Evolutionary conservation across 1,284 basidiomycete genomes (phyloP).

Genomic region (Xerocomus nothofagi): DNA sequence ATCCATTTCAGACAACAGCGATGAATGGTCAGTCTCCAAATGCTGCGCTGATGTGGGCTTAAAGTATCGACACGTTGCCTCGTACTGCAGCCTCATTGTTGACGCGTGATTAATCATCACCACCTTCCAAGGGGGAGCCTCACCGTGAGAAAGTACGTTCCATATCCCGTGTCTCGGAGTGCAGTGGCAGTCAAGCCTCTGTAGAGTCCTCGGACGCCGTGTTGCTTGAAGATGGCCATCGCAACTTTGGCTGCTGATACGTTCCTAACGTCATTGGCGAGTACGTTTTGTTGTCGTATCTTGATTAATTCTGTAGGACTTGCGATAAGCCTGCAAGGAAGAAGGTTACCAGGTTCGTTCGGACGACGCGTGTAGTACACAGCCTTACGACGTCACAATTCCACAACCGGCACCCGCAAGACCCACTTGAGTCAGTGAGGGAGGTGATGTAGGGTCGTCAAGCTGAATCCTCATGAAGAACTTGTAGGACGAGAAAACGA

Average conservation of each 20-base stretch:
- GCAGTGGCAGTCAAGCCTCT: constrained; percentile 73
- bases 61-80: constrained; percentile 69
- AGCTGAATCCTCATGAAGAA: constrained; percentile 65
- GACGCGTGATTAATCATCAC: constrained; percentile 8
- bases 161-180: constrained; percentile 76
- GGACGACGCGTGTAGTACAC: not conserved
- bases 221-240: constrained; percentile 50
- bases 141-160: constrained; percentile 80
- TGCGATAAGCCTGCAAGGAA: constrained; percentile 58
- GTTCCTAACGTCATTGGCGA: constrained; percentile 35
- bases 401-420: constrained; percentile 80
- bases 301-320: constrained; percentile 86
- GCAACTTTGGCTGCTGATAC: constrained; percentile 51
- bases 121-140: constrained; percentile 13
- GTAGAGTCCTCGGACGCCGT: constrained; percentile 71
- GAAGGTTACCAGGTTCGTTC: not conserved
- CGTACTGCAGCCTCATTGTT: constrained; percentile 51
- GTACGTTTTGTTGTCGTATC: constrained; percentile 74
- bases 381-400: constrained; percentile 67
- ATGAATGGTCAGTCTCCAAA: constrained; percentile 34
- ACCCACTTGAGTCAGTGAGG: constrained; percentile 67
- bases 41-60: constrained; percentile 23
- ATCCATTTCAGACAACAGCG: constrained; percentile 49
- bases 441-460: constrained; percentile 42
- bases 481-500: constrained; percentile 75